Base-by-base conservation (phyloP, 148 eudicot species). In the Pharnaceum exiguum region DNA sequence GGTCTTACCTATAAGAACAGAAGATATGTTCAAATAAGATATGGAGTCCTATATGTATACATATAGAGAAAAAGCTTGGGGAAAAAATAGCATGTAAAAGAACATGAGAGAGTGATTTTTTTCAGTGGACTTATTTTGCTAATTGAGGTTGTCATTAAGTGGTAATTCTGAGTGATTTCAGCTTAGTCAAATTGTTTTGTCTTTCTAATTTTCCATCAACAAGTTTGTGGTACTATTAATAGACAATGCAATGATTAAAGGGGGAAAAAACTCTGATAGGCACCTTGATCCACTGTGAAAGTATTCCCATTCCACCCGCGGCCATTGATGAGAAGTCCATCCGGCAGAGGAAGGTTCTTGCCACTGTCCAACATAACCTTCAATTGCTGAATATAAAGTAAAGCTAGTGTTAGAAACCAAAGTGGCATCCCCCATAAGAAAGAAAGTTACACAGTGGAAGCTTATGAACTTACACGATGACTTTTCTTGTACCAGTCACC, bases 271-370 rank as follows among this genome's bases (percentile, higher is more conserved):
- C 0, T 45, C 11, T 31, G 11, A 49, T 11, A 19, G 2, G 25
- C 15, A 90, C 95, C 97, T 82, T 70, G 99, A 26, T 83, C 79
- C 35, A 94, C 87, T 0, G 82, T 75, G 66, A 89, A 83, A 40
- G 91, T 72, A 31, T 89, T 79, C 28, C 99, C 96, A 52, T 86
- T 86, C 96, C 96, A 89, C 24, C 96, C 99, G 9, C 90, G 89
- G 11, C 99, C 99, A 53, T 94, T 94, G 71, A 94, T 86, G 54
- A 85, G 77, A 68, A 94, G 82, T 2, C 99, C 99, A 68, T 94
- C 91, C 15, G 99, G 95, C 71, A 77, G 59, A 38, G 87, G 83
- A 57, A 94, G 77, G 52, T 72, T 74, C 26, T 73, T 87, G 22
- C 99, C 95, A 17, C 74, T 62, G 33, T 83, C 79, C 75, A 94